These are phyloP conservation scores for Avena atlantica DNA, from an alignment of 176 grass and related monocot species.

Conservation along the genomic window DNA sequence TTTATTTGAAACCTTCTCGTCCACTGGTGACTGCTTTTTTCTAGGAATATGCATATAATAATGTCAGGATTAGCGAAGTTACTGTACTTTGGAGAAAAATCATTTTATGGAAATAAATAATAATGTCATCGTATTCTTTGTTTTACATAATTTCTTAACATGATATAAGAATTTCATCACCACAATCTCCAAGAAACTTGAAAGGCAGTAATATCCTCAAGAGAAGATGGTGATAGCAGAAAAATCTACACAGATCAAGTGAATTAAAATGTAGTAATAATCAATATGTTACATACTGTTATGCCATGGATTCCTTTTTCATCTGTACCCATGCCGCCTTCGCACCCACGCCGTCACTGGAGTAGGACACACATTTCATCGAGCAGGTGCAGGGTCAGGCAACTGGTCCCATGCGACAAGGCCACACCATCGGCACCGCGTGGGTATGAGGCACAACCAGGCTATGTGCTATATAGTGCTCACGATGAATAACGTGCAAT, in stretches of 20 bases:
- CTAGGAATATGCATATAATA: constrained; percentile 59
- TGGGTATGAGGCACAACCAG: too few relatives aligned
- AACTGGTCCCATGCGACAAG: too few relatives aligned
- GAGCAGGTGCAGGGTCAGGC: background rate
- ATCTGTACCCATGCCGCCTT: constrained; percentile 58
- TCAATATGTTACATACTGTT: constrained; percentile 45
- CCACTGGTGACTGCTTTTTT: constrained; percentile 49
- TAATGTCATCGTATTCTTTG: constrained; percentile 25
- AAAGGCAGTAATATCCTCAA: background rate
- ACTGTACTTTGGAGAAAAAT: background rate
- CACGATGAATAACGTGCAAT: too few relatives aligned
- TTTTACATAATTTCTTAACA: background rate
- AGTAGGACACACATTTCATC: background rate
- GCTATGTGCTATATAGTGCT: too few relatives aligned
- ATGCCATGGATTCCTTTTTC: constrained; percentile 57
- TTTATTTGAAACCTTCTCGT: constrained; percentile 59
- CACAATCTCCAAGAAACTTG: constrained; percentile 4
- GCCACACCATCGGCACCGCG: too few relatives aligned
- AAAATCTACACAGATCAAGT: constrained; percentile 16
- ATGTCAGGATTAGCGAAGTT: constrained; percentile 8
- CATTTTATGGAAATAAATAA: background rate
- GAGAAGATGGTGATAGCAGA: background rate
- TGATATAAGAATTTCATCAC: constrained; percentile 32
- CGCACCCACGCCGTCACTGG: constrained; percentile 34
- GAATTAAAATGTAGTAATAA: constrained; percentile 35